Evolutionary conservation across 176 grass and related monocot species (phyloP).

Genomic region (Thinopyrum elongatum): DNA sequence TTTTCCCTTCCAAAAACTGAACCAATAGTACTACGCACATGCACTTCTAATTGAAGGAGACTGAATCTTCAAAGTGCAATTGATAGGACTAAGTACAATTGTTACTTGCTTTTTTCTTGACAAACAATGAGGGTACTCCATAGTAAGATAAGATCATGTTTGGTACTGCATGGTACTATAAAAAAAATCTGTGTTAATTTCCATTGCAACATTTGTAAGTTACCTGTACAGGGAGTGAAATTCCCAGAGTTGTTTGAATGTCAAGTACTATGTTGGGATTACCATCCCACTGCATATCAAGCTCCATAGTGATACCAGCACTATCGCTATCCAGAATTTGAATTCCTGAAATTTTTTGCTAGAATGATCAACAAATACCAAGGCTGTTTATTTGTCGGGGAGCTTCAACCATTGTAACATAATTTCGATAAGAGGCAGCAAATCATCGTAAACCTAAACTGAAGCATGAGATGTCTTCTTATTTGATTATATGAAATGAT

Average conservation of each 20-base stretch:
- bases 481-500: conserved; percentile 6
- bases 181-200: background rate
- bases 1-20: background rate
- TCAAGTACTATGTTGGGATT: conserved; percentile 95
- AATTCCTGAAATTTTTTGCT: conserved; percentile 54
- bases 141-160: background rate
- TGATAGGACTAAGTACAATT: background rate
- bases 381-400: background rate
- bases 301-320: conserved; percentile 77
- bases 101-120: background rate
- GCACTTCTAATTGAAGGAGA: background rate
- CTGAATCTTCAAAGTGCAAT: background rate
- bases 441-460: background rate
- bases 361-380: conserved; percentile 12
- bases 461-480: background rate
- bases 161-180: background rate
- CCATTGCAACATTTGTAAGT: background rate
- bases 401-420: background rate
- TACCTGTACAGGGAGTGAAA: conserved; percentile 98
- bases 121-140: background rate
- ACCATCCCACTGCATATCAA: conserved; percentile 95
- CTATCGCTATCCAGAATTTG: conserved; percentile 67
- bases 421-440: conserved; percentile 1
- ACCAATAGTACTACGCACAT: background rate
- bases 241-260: conserved; percentile 81